phyloP scores from a whole-genome alignment of 371 early-diverging fungal species.

The Umbelopsis sp. region DNA sequence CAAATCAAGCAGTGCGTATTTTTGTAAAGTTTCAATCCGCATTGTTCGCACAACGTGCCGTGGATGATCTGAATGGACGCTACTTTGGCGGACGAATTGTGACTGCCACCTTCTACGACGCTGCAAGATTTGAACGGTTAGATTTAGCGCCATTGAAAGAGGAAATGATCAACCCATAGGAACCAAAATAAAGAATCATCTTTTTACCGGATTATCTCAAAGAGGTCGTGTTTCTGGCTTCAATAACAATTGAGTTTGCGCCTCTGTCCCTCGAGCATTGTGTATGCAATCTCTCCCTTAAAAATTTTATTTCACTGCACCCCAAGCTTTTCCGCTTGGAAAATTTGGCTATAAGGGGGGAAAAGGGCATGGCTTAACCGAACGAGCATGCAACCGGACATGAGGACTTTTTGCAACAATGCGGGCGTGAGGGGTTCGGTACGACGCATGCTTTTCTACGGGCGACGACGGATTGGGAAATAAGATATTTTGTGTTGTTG shows the following conservation, averaged over 20 bases:
- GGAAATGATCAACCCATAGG: constrained; percentile 27
- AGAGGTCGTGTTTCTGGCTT: too few relatives aligned
- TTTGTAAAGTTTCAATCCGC: constrained; percentile 66
- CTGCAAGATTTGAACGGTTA: constrained; percentile 51
- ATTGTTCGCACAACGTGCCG: constrained; percentile 60
- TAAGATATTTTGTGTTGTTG: neutral
- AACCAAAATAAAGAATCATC: neutral
- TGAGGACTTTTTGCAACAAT: constrained; percentile 15
- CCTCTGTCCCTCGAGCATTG: neutral
- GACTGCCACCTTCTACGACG: constrained; percentile 61
- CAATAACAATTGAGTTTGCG: neutral
- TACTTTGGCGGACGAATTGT: constrained; percentile 79
- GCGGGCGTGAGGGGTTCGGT: constrained; percentile 11
- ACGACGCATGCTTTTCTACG: constrained; percentile 15
- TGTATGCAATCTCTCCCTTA: too few relatives aligned
- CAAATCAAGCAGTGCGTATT: constrained; percentile 71
- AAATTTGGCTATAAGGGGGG: too few relatives aligned
- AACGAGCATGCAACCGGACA: constrained; percentile 1
- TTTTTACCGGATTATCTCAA: too few relatives aligned
- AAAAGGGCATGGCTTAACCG: neutral
- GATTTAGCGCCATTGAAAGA: constrained; percentile 61
- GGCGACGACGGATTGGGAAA: neutral
- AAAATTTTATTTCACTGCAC: too few relatives aligned
- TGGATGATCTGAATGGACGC: constrained; percentile 68
- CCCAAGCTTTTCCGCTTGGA: too few relatives aligned